Evolutionary conservation across 2,329 filamentous ascomycete species (phyloP), one percentile per base, ranked within the genome.

Genomic region (Fusarium sp.): DNA sequence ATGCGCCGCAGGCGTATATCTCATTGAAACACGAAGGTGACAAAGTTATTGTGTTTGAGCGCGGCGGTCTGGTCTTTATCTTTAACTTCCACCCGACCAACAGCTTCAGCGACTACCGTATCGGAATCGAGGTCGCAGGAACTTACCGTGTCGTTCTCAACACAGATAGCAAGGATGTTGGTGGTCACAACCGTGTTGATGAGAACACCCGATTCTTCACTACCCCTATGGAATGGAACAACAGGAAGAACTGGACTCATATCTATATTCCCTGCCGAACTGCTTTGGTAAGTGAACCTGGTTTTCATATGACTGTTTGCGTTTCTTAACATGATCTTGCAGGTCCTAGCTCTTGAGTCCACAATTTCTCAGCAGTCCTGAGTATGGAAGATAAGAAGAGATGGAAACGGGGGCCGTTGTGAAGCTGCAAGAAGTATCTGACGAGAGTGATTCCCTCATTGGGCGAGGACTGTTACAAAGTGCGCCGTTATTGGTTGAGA

Each of bases 1-100:
- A 93, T 79, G 85, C 92, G 2, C 84, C 91, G 0, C 95, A 98
- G 83, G 96, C 95, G 1, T 97, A 96, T 80, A 91, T 99, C 78
- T 96, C 93, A 69, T 87, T 98, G 75, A 99, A 98, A 88, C 91
- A 99, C 80, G 94, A 98, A 79, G 86, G 83, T 25, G 96, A 99
- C 84, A 99, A 98, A 84, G 91, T 98, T 46, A 90, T 99, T 73
- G 95, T 97, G 7, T 99, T 98, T 80, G 96, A 99, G 85, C 90
- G 96, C 37, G 96, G 91, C 4, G 95, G 95, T 1, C 84, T 97
- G 65, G 86, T 99, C 16, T 99, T 95, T 86, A 88, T 98, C 76
- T 98, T 99, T 88, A 99, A 99, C 84, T 98, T 98, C 87, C 91
- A 98, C 80, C 91, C 93, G 1, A 89, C 89, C 33, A 84, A 92